Base-by-base conservation (phyloP, 371 early-diverging fungal genomes). In the Lichtheimia hyalospora region DNA sequence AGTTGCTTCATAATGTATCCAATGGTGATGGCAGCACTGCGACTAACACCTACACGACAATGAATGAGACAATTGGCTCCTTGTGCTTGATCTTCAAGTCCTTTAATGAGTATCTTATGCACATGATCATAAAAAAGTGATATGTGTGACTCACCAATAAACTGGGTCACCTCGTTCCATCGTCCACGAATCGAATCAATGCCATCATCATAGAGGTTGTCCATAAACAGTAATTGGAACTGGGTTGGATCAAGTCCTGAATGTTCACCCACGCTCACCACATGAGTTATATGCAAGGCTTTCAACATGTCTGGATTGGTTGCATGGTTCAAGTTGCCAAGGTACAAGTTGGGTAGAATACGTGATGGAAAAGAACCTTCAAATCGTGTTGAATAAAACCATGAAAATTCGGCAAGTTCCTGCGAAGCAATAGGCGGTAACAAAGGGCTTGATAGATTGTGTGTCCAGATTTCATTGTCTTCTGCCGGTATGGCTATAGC, bases 311-410 rank as follows among this genome's bases (percentile, higher is more conserved):
- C 80, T 15, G 82, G 82, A 56, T 87, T 87, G 13, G 86, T 84
- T 0, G 88, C 86, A 68, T 87, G 88, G 39, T 84, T 84, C 27
- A 87, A 61, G 51, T 87, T 85, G 8, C 88, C 88, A 14, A 87
- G 71, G 53, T 87, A 87, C 28, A 87, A 57, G 55, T 84, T 84
- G 0, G 86, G 83, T 23, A 87, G 54, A 49, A 87, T 83, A 7
- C 84, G 65, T 0, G 86, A 85, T 0, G 88, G 88, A 61, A 87
- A 87, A 5, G 86, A 84, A 0, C 88, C 86, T 61, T 87, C 88
- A 56, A 87, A 87, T 39, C 79, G 74, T 3, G 77, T 72, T 1
- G 83, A 83, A 62, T 75, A 84, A 53, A 87, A 84, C 88, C 88
- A 87, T 10, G 79, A 70, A 59, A 66, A 76, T 7, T 52, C 20